These are phyloP conservation scores for Fusarium multiceps DNA, from an alignment of 2,329 filamentous ascomycete genomes.

Conservation along the genomic window DNA sequence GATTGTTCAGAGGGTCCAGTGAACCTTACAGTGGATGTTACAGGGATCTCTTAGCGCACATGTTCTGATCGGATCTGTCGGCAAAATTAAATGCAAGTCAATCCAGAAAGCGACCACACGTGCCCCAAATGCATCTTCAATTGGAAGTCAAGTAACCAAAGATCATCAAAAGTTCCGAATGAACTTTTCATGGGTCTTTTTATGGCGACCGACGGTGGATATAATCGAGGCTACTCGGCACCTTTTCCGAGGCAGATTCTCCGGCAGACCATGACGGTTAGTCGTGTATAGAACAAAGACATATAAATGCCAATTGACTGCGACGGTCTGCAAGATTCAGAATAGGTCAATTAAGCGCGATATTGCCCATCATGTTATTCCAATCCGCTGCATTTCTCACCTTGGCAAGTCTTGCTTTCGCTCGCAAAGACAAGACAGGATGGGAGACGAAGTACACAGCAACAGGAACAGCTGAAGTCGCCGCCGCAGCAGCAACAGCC, in stretches of 20 bases:
- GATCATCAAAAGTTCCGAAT: not conserved
- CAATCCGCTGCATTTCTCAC: conserved; percentile 42
- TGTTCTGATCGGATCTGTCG: conserved; percentile 35
- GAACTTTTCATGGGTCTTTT: not conserved
- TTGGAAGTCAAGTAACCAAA: conserved; percentile 1
- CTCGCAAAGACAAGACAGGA: conserved; percentile 25
- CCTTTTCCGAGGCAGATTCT: conserved; percentile 3
- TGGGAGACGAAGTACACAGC: conserved; percentile 62
- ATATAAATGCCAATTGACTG: too few relatives aligned
- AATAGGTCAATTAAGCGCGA: too few relatives aligned
- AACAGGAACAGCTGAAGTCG: conserved; percentile 62
- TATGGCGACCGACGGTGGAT: conserved; percentile 22
- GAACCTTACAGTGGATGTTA: not conserved
- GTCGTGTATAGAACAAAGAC: too few relatives aligned
- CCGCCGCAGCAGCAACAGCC: conserved; percentile 68
- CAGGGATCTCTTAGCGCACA: conserved; percentile 1
- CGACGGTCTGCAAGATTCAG: too few relatives aligned
- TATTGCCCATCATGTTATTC: conserved; percentile 28
- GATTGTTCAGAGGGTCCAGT: not conserved
- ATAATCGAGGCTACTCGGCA: conserved; percentile 2
- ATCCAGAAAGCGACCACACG: conserved; percentile 14
- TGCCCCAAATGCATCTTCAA: conserved; percentile 16
- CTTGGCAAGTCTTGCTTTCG: conserved; percentile 44
- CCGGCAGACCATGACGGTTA: not conserved
- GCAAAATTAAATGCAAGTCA: conserved; percentile 13